Evolutionary conservation across 1,284 basidiomycete genomes (phyloP).

Genomic region (Apiotrichum brassicae): DNA sequence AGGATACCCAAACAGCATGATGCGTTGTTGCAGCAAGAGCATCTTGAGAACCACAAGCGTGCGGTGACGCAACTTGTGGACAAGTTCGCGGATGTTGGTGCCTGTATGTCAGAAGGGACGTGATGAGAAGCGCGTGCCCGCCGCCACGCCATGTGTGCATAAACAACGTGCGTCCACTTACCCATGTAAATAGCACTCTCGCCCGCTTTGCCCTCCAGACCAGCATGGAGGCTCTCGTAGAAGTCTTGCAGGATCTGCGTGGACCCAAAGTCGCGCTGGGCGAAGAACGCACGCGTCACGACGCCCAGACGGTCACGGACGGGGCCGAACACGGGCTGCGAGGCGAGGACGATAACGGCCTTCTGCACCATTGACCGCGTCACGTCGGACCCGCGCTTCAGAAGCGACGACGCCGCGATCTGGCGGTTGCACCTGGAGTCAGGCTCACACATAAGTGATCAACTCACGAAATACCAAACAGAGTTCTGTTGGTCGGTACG

Average conservation of each 20-base stretch:
- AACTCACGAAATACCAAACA: constrained; percentile 90
- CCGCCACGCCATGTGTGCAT: no score
- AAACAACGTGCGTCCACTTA: constrained; percentile 7
- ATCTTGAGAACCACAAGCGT: constrained; percentile 93
- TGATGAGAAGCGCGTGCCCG: not conserved
- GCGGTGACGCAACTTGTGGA: constrained; percentile 88
- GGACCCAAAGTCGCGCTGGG: constrained; percentile 80
- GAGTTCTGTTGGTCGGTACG: constrained; percentile 52
- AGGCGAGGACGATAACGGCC: constrained; percentile 88
- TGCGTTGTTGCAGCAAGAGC: constrained; percentile 83
- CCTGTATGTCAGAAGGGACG: constrained; percentile 49
- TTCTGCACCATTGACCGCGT: constrained; percentile 96
- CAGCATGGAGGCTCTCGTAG: constrained; percentile 60
- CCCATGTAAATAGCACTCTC: constrained; percentile 46
- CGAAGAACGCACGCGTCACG: constrained; percentile 83
- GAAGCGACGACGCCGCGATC: constrained; percentile 72
- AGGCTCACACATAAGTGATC: constrained; percentile 20
- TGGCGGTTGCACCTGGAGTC: constrained; percentile 81
- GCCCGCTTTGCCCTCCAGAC: constrained; percentile 36
- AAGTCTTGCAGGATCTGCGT: constrained; percentile 79
- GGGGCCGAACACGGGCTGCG: constrained; percentile 68
- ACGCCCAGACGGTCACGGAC: constrained; percentile 81
- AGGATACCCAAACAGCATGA: constrained; percentile 95
- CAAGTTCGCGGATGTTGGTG: constrained; percentile 82
- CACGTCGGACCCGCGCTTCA: constrained; percentile 76